Base-by-base conservation (phyloP, 148 eudicot species). In the Salicornia ramosissima region DNA sequence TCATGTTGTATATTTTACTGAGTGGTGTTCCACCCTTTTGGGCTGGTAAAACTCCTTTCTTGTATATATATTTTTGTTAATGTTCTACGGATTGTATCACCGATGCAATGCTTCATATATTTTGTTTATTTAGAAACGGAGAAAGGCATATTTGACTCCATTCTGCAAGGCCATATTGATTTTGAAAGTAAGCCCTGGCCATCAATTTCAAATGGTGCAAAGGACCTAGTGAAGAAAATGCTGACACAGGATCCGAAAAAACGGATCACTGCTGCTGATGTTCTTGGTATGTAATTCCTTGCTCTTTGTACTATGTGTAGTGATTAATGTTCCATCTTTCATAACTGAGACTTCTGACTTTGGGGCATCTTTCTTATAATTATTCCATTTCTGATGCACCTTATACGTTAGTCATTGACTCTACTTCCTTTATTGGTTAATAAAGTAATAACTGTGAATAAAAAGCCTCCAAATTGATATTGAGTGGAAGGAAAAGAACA, bases 21-120 rank as follows among this genome's bases (percentile, higher is more conserved):
- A 86, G 93, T 74, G 97, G 97, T 69, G 97, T 87, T 30, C 97
- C 97, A 60, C 97, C 97, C 24, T 92, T 92, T 69, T 92, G 97
- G 97, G 96, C 93, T 30, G 97, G 97, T 92, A 82, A 83, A 63
- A 13, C 26, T 71, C 25, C 21, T 53, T 40, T 58, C 26, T 66
- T 26, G 42, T 39, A 6, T 31, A 14, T 50, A 3, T 36, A 3
- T 33, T 59, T 39, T 51, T 0, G 9, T 29, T 63, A 47, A 40
- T 19, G 19, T 15, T 71, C 4, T 24, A 30, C 34, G 30, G 10
- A 18, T 67, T 45, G 15, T 50, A 22, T 18, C 21, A 4, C 66
- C 12, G 34, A 40, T 51, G 16, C 46, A 46, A 47, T 25, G 49
- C 40, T 31, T 74, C 15, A 16, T 56, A 64, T 18, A 47, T 62